These are phyloP conservation scores for Prunus yedoensis DNA, from an alignment of 331 rosid genomes.

Conservation along the genomic window DNA sequence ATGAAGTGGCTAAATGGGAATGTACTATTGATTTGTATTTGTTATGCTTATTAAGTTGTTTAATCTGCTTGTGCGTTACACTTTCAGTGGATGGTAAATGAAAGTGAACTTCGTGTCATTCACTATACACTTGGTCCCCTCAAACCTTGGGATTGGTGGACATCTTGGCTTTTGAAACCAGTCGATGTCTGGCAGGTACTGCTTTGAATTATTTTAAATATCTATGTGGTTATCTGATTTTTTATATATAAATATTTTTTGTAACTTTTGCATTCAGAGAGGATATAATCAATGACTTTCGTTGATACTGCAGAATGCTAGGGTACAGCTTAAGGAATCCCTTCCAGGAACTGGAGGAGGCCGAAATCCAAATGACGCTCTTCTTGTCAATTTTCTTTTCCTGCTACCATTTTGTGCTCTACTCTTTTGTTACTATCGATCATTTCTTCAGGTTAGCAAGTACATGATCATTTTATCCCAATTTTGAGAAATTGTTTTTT, in stretches of 20 bases:
- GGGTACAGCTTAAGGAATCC: constrained; percentile 73
- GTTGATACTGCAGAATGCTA: constrained; percentile 62
- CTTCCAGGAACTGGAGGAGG: constrained; percentile 95
- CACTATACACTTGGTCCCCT: constrained; percentile 98
- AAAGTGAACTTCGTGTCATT: constrained; percentile 81
- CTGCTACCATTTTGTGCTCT: constrained; percentile 70
- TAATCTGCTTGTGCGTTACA: constrained; percentile 28
- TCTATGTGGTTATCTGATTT: background rate
- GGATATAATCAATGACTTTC: constrained; percentile 7
- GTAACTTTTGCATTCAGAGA: constrained; percentile 9
- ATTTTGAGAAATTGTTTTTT: background rate
- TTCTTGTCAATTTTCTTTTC: constrained; percentile 75
- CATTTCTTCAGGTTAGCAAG: constrained; percentile 60
- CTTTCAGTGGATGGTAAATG: constrained; percentile 97
- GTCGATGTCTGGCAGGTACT: constrained; percentile 99
- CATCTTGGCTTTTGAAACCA: constrained; percentile 98
- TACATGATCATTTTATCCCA: constrained; percentile 22
- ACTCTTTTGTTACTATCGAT: constrained; percentile 56
- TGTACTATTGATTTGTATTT: background rate
- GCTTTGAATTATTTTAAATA: background rate
- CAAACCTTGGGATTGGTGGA: constrained; percentile 99
- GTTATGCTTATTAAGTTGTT: constrained; percentile 5
- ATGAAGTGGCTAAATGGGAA: constrained; percentile 4
- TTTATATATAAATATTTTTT: background rate
- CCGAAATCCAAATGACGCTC: constrained; percentile 68